A percentile compares a stretch with the other conserved stretches of the same genome.
phyloP scores from a whole-genome alignment of 2,329 filamentous ascomycete genomes.

The Epichloe gansuensis region DNA sequence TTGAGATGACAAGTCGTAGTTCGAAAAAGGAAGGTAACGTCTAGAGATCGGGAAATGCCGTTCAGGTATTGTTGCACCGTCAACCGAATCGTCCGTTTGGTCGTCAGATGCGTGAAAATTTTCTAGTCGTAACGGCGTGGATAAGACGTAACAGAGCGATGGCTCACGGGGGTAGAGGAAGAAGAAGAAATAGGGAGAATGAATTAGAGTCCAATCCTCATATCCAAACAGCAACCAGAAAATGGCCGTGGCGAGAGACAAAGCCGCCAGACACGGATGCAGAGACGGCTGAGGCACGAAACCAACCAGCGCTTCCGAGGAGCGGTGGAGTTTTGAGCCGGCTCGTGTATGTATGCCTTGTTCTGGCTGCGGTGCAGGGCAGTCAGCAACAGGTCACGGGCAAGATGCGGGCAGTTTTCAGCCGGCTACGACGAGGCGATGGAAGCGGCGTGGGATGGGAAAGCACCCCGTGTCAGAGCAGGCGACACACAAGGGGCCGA shows the following conservation, averaged over 20 bases:
- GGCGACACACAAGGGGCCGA: neutral
- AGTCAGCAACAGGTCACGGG: neutral
- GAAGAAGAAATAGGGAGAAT: neutral
- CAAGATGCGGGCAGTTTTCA: neutral
- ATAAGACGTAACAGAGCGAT: neutral
- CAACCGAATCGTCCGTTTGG: neutral
- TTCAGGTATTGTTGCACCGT: neutral
- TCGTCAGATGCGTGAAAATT: neutral
- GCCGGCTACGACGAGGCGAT: neutral
- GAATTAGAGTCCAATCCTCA: neutral
- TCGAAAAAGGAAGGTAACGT: neutral
- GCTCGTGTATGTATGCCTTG: neutral
- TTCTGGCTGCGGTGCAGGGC: neutral
- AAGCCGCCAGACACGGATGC: neutral
- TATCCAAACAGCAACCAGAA: neutral
- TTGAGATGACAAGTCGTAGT: neutral
- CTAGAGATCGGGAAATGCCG: neutral
- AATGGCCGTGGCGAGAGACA: neutral
- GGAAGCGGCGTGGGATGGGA: neutral
- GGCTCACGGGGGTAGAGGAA: neutral
- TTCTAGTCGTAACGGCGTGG: constrained; percentile 1
- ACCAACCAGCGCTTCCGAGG: neutral
- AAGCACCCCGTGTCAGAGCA: neutral
- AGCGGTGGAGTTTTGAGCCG: neutral
- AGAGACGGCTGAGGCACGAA: constrained; percentile 1